Evolutionary conservation across 495 filamentous ascomycete species (phyloP).

Genomic region (Daldinia loculata): DNA sequence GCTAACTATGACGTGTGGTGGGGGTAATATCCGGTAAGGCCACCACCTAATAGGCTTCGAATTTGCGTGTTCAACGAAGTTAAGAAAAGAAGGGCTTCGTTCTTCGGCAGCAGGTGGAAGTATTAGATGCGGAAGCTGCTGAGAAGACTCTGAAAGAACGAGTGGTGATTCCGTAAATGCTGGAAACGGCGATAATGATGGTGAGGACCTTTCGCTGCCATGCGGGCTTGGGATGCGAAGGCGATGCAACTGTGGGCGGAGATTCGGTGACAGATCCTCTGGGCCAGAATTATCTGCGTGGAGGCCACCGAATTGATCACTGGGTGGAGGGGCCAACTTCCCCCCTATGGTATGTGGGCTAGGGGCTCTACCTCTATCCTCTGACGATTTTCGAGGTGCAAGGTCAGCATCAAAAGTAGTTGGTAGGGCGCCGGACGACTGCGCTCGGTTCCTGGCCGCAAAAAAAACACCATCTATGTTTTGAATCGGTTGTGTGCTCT

Average conservation of each 20-base stretch:
- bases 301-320: conserved; percentile 17
- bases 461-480: conserved; percentile 16
- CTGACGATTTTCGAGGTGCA: conserved; percentile 17
- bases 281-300: conserved; percentile 19
- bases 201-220: conserved; percentile 61
- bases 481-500: conserved; percentile 30
- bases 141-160: conserved; percentile 56
- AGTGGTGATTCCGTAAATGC: conserved; percentile 54
- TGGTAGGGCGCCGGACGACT: conserved; percentile 40
- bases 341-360: conserved; percentile 44
- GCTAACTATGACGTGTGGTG: conserved; percentile 71
- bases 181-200: conserved; percentile 54
- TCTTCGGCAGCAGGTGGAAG: conserved; percentile 45
- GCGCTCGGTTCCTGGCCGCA: conserved; percentile 32
- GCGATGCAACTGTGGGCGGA: conserved; percentile 31
- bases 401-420: conserved; percentile 35
- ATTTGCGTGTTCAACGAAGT: conserved; percentile 58
- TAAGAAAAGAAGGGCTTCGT: conserved; percentile 39
- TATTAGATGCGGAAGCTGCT: conserved; percentile 46
- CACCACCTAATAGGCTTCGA: conserved; percentile 69
- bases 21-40: conserved; percentile 75
- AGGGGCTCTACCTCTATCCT: conserved; percentile 28
- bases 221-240: conserved; percentile 54
- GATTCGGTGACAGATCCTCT: conserved; percentile 25
- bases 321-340: conserved; percentile 47